phyloP scores from a whole-genome alignment of 345 rosid genomes.

The Citrus hindsii region DNA sequence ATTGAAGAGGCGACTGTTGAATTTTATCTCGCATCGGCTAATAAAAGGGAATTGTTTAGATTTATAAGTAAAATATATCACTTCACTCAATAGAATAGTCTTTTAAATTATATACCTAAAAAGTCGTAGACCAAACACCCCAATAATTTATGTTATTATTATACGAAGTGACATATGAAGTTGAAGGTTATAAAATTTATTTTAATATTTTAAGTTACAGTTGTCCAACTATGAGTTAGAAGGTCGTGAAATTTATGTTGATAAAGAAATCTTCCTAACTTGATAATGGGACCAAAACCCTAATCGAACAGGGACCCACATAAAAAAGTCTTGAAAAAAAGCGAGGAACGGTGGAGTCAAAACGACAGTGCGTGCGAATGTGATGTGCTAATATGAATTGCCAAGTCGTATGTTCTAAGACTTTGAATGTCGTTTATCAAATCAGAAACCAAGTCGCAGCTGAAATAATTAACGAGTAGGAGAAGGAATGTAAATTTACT shows the following conservation, averaged over 20 bases:
- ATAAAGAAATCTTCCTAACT: neutral
- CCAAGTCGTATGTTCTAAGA: neutral
- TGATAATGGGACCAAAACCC: constrained; percentile 14
- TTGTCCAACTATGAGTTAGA: too few species aligned
- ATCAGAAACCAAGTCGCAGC: neutral
- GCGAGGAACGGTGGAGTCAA: constrained; percentile 17
- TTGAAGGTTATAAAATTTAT: neutral
- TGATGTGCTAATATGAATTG: neutral
- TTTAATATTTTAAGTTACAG: neutral
- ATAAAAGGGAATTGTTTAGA: accelerated
- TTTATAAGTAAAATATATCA: too few species aligned
- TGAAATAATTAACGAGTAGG: too few species aligned
- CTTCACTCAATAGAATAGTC: accelerated
- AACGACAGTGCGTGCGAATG: neutral
- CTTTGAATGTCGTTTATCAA: neutral
- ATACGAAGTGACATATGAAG: neutral
- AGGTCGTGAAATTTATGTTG: neutral
- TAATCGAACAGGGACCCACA: constrained; percentile 4
- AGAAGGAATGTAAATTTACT: too few species aligned
- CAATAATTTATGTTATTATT: too few species aligned
- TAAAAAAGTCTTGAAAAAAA: neutral
- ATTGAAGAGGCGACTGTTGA: too few species aligned
- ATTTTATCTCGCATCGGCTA: too few species aligned
- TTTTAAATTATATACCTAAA: too few species aligned
- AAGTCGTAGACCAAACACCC: too few species aligned